Base-by-base conservation (phyloP, 2,329 filamentous ascomycete genomes). In the Aspergillus sp. region DNA sequence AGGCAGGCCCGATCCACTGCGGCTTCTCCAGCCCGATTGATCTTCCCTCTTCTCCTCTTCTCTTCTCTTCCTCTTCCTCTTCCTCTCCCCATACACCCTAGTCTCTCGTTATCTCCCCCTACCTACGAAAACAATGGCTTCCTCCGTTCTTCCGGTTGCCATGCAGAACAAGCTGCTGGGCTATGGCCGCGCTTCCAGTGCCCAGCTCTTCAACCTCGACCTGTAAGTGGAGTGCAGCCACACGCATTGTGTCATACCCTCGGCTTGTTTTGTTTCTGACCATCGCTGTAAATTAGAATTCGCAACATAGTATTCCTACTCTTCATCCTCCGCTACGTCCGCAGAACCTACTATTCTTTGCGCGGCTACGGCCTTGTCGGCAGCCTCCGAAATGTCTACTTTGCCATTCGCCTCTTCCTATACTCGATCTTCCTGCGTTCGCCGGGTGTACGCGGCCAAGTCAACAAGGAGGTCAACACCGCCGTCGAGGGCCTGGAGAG, bases 291-390 rank as follows among this genome's bases (percentile, higher is more conserved):
- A n/a, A n/a, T 26, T 44, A 89, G 85, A 39, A 53, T 94, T 40
- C 83, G 85, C 34, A 93, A 95, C 57, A 68, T 95, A 38, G 68
- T 96, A 49, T 93, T 96, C 60, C 71, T 88, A 53, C 74, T 93
- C 48, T 95, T 96, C 64, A 58, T 95, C 39, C 67, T 93, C 29
- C 81, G 88, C 55, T 82, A 86, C 70, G 75, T 81, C 19, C 83
- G 86, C 44, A 83, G 82, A 52, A 73, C 75, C 16, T 81, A 85
- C 57, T 82, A 86, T 66, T 84, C 91, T 54, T 72, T 96, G 46
- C 85, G 83, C 52, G 91, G 91, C 46, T 86, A 91, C 56, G 91
- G 91, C 44, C 60, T 91, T 49, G 63, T 93, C 53, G 89, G 89
- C 42, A 83, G 84, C 37, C 52, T 86, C 39, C 67, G 75, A 51